phyloP scores from a whole-genome alignment of 352 stramenopile genomes.

The Pythium grandisporangium region DNA sequence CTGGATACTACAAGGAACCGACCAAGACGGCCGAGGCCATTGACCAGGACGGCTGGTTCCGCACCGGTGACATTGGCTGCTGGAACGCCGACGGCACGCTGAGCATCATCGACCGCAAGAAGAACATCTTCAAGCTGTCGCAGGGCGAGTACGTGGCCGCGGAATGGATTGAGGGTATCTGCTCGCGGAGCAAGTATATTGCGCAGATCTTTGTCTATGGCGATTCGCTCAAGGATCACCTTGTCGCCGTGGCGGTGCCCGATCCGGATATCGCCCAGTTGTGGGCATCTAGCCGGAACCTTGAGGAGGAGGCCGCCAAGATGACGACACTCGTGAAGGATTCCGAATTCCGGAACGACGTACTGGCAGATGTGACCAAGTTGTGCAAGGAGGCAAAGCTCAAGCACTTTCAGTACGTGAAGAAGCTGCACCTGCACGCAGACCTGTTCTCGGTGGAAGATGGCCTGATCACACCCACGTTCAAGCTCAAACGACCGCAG shows the following conservation, averaged over 20 bases:
- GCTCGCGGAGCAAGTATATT: slow-evolving; percentile 83
- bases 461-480: slow-evolving; percentile 91
- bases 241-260: slow-evolving; percentile 88
- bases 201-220: slow-evolving; percentile 92
- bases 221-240: slow-evolving; percentile 88
- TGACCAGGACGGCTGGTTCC: slow-evolving; percentile 89
- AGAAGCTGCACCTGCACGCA: slow-evolving; percentile 77
- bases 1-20: slow-evolving; percentile 90
- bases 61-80: slow-evolving; percentile 91
- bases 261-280: slow-evolving; percentile 19
- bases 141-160: slow-evolving; percentile 93
- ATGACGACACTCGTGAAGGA: slow-evolving; percentile 30
- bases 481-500: slow-evolving; percentile 90
- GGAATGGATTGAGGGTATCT: slow-evolving; percentile 95
- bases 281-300: slow-evolving; percentile 9
- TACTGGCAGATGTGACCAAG: slow-evolving; percentile 65
- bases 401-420: slow-evolving; percentile 91
- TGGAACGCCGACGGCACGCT: slow-evolving; percentile 89
- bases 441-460: slow-evolving; percentile 87
- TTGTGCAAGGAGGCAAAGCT: slow-evolving; percentile 50
- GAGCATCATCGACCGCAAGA: slow-evolving; percentile 81
- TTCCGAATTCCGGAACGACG: slow-evolving; percentile 36
- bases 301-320: slow-evolving; percentile 18
- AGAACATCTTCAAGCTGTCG: slow-evolving; percentile 89
- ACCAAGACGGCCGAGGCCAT: slow-evolving; percentile 85